A percentile compares a stretch with the other conserved stretches of the same genome.
Conservation (phyloP, 148 eudicot genomes). For the Heliamphora exappendiculata region DNA sequence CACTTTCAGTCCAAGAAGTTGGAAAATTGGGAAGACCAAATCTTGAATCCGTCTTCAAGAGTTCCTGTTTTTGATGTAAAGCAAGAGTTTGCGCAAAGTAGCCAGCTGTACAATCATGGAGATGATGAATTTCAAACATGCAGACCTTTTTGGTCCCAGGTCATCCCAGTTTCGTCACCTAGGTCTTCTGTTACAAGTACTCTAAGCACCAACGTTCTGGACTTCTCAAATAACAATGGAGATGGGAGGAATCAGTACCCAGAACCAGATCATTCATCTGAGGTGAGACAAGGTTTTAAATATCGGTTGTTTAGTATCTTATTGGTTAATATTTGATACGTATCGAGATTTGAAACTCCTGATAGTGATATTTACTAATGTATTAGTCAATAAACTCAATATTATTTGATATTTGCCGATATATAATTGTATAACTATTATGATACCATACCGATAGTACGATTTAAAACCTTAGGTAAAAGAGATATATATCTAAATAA, state of each 20-base stretch:
- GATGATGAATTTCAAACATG: conserved; percentile 8
- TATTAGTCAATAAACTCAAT: too few relatives aligned
- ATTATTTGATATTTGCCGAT: too few relatives aligned
- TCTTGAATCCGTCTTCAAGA: conserved; percentile 8
- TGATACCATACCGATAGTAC: too few relatives aligned
- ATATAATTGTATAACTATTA: too few relatives aligned
- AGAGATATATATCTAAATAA: too few relatives aligned
- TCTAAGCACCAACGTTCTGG: conserved; percentile 34
- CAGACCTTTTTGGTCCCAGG: conserved; percentile 35
- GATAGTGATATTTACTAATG: too few relatives aligned
- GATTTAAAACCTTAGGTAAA: too few relatives aligned
- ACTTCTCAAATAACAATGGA: conserved; percentile 31
- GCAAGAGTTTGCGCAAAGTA: conserved; percentile 15
- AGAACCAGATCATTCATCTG: conserved; percentile 44
- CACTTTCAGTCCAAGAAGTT: conserved; percentile 28
- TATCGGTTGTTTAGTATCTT: too few relatives aligned
- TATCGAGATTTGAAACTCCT: too few relatives aligned
- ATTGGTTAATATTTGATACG: neutral
- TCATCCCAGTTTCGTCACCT: conserved; percentile 22
- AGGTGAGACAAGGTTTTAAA: conserved; percentile 22
- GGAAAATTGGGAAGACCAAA: conserved; percentile 36
- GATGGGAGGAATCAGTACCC: conserved; percentile 31
- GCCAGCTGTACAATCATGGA: conserved; percentile 3
- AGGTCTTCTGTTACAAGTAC: conserved; percentile 33
- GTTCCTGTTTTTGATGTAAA: conserved; percentile 19